These are phyloP conservation scores for Selenicereus undatus DNA, from an alignment of 148 eudicot species.

Conservation along the genomic window DNA sequence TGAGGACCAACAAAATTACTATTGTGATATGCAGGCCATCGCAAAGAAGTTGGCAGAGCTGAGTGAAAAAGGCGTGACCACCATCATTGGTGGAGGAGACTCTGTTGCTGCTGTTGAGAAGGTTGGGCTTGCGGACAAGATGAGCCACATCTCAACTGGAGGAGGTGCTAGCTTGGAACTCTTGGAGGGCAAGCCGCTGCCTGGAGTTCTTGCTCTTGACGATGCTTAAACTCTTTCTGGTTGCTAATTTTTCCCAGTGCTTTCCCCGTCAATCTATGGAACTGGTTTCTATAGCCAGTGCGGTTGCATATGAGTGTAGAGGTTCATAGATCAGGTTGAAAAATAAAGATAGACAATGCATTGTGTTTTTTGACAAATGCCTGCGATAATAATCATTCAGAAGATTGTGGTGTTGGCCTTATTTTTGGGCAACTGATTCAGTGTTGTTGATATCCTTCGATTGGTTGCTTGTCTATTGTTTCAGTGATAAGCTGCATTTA, in stretches of 20 bases:
- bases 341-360: not conserved
- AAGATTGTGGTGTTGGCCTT: not conserved
- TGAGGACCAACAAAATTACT: not conserved
- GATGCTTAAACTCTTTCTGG: slow-evolving; percentile 42
- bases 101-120: slow-evolving; percentile 93
- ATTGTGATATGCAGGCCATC: slow-evolving; percentile 41
- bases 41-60: slow-evolving; percentile 88
- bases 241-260: not conserved
- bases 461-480: not conserved
- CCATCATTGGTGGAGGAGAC: slow-evolving; percentile 94
- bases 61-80: slow-evolving; percentile 76
- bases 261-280: not conserved
- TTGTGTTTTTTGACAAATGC: not conserved
- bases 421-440: not conserved
- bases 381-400: not conserved
- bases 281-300: not conserved
- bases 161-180: slow-evolving; percentile 99
- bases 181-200: slow-evolving; percentile 76
- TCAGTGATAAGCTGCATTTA: not conserved
- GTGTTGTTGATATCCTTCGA: not conserved
- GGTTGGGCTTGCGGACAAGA: slow-evolving; percentile 86
- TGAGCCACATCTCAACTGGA: slow-evolving; percentile 97
- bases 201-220: slow-evolving; percentile 86
- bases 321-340: slow-evolving; percentile 9
- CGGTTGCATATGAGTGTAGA: slow-evolving; percentile 2